Base-by-base conservation (phyloP, 805 yeast genomes). In the Saccharomycopsis javanensis region DNA sequence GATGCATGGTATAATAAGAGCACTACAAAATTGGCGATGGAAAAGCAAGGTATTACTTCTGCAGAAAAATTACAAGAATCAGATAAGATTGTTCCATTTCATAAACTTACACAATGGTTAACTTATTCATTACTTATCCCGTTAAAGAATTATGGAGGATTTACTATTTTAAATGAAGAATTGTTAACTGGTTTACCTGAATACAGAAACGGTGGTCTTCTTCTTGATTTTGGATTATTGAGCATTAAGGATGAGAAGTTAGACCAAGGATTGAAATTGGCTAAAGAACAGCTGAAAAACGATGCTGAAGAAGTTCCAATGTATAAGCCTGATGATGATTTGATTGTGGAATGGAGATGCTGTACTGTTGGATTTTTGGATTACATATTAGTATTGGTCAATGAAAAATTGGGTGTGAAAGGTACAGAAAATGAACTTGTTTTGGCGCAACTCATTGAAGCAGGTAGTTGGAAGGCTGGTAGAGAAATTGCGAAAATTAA, bases 391-490 rank as follows among this genome's bases (percentile, higher is more conserved):
- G 81, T 80, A 11, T 59, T 77, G 54, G 77, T 82, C 38, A 82
- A 82, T 61, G 69, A 74, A 30, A 70, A 72, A 54, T 64, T 82
- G 53, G 68, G 67, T 0, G 69, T 71, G 33, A 62, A 58, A 8
- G 66, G 65, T 18, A 67, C 71, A 5, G 23, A 16, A 5, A 25
- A 51, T 8, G 69, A 70, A 51, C 64, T 82, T 51, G 61, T 67
- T 7, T 66, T 82, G 48, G 82, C 86, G 1, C 87, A 82, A 65
- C 64, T 82, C 57, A 78, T 82, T 51, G 88, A 82, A 62, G 86
- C 87, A 2, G 88, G 88, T 0, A 76, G 81, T 31, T 82, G 88
- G 88, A 79, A 77, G 60, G 78, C 83, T 1, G 88, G 88, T 1
- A 71, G 88, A 59, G 77, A 77, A 55, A 78, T 81, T 55, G 86